Evolutionary conservation across 1,284 basidiomycete species (phyloP).

Genomic region (Marasmius fiardii): DNA sequence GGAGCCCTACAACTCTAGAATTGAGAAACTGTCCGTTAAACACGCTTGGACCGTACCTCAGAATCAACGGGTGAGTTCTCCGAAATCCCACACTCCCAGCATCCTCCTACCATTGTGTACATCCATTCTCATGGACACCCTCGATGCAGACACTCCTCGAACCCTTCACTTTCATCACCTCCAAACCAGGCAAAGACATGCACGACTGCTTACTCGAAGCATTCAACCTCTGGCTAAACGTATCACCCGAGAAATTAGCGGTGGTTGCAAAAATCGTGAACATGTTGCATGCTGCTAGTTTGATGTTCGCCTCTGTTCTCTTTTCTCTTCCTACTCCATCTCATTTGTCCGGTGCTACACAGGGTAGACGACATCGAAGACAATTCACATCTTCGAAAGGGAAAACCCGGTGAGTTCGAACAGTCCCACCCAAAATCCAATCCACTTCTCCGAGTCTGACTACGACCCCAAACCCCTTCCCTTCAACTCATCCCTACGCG

Average conservation of each 20-base stretch:
- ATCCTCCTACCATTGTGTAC: background rate
- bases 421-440: too few relatives aligned
- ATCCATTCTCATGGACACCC: too few relatives aligned
- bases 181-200: slow-evolving; percentile 92
- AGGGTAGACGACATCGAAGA: slow-evolving; percentile 99
- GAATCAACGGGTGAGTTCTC: slow-evolving; percentile 23
- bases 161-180: slow-evolving; percentile 85
- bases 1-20: slow-evolving; percentile 24
- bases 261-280: slow-evolving; percentile 81
- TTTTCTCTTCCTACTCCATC: slow-evolving; percentile 9
- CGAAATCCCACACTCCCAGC: background rate
- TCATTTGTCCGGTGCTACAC: slow-evolving; percentile 9
- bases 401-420: slow-evolving; percentile 83
- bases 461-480: too few relatives aligned
- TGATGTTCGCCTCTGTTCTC: slow-evolving; percentile 61
- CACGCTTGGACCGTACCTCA: slow-evolving; percentile 22
- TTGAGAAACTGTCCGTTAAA: slow-evolving; percentile 23
- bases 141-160: slow-evolving; percentile 66
- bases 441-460: too few relatives aligned
- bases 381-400: slow-evolving; percentile 85
- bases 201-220: slow-evolving; percentile 88
- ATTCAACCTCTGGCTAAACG: slow-evolving; percentile 91
- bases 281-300: slow-evolving; percentile 93
- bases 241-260: slow-evolving; percentile 68
- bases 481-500: too few relatives aligned